A percentile compares a stretch with the other conserved stretches of the same genome.
These are phyloP conservation scores for Hymenotorrendiella dingleyae DNA, from an alignment of 2,329 filamentous ascomycete species.

Conservation along the genomic window DNA sequence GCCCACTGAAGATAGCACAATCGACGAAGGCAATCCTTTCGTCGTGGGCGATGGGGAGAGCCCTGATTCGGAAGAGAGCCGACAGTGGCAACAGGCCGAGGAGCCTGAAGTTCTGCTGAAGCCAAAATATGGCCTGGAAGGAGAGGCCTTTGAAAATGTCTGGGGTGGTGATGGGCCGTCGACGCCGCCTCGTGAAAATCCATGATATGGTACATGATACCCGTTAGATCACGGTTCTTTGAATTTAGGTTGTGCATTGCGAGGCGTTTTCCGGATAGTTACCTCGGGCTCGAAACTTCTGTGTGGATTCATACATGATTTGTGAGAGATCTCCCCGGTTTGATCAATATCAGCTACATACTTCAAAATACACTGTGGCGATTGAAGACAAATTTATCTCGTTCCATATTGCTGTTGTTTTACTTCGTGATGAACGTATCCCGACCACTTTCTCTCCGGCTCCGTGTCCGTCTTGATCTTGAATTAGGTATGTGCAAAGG, in stretches of 20 bases:
- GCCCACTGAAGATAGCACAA: constrained; percentile 37
- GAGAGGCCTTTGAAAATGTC: constrained; percentile 32
- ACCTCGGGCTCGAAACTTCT: too few relatives aligned
- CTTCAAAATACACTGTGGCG: too few relatives aligned
- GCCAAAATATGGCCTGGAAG: constrained; percentile 31
- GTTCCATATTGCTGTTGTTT: too few relatives aligned
- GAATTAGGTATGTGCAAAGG: too few relatives aligned
- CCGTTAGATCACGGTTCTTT: constrained; percentile 8
- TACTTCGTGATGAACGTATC: too few relatives aligned
- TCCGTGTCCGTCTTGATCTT: too few relatives aligned
- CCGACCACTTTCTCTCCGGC: too few relatives aligned
- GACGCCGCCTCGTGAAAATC: constrained; percentile 26
- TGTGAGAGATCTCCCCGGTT: too few relatives aligned
- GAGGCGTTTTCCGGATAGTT: constrained; percentile 18
- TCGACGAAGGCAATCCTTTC: constrained; percentile 35
- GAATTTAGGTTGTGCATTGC: constrained; percentile 10
- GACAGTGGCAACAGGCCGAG: constrained; percentile 35
- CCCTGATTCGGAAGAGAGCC: constrained; percentile 35
- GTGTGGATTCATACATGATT: too few relatives aligned
- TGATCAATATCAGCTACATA: too few relatives aligned
- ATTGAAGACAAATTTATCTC: too few relatives aligned
- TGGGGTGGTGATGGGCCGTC: constrained; percentile 27
- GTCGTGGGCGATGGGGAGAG: constrained; percentile 27
- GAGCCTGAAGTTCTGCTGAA: constrained; percentile 22
- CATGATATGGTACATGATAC: constrained; percentile 25